Evolutionary conservation across 2,329 filamentous ascomycete species (phyloP), one percentile per base, ranked within the genome.

Genomic region (Arachnomyces sp.): DNA sequence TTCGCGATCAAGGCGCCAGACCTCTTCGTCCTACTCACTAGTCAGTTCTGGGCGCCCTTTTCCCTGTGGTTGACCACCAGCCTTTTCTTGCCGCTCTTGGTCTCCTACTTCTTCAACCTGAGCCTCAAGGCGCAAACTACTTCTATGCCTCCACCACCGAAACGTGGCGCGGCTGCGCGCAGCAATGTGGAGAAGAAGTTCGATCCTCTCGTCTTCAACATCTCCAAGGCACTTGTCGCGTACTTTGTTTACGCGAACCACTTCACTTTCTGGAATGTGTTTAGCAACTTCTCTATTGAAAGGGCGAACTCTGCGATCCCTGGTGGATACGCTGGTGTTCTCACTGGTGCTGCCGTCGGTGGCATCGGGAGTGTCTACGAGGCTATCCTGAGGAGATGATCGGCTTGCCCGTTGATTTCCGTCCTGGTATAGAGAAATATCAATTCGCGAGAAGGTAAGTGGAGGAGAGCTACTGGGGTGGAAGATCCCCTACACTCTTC

Each of bases 91-190:
- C 90, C 90, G 2, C 68, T 81, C 36, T 46, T 84, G 25, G 71
- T 79, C 31, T 86, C 84, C 17, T 96, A 92, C 68, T 94, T 95
- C 60, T 83, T 94, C 75, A 96, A 96, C 64, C 64, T 95, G 55
- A 85, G 81, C 30, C 65, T 76, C 39, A 71, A 74, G 31, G 67
- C 61, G 35, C 47, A 43, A 28, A 40, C 45, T 8, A 18, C 28
- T 25, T 17, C 32, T 45, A 54, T 37, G 45, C 44, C 36, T 53
- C 50, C 38, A 50, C 44, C 35, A 53, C 45, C 20, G 20, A 25
- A 25, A 35, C 60, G 50, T 43, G 53, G 52, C 25, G 42, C 42
- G 11, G 40, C 36, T 44, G 58, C 52, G 54, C 59, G 32, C 66
- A 68, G 48, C 74, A 77, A 48, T 79, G 81, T 48, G 67, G 72